A percentile compares a stretch with the other conserved stretches of the same genome.
Evolutionary conservation across 2,329 filamentous ascomycete genomes (phyloP).

Genomic region (Xylariaceae sp.): DNA sequence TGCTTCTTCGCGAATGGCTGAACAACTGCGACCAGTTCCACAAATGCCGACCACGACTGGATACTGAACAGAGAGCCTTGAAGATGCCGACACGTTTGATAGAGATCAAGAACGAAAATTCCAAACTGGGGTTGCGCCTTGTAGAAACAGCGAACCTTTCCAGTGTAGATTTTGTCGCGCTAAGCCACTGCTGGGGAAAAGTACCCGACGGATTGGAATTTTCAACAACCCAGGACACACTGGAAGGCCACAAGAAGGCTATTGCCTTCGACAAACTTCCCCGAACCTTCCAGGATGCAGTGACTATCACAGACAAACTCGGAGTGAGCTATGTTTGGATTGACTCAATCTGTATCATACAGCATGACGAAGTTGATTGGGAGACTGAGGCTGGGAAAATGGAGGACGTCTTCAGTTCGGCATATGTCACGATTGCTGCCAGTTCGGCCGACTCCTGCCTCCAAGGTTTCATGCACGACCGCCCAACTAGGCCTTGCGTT

Average conservation of each 20-base stretch:
- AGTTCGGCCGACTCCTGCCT: conserved; percentile 5
- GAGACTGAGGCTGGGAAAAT: conserved; percentile 12
- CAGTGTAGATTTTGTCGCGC: not conserved
- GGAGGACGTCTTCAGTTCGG: conserved; percentile 12
- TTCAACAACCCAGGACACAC: not conserved
- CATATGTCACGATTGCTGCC: conserved; percentile 15
- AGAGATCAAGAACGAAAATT: not conserved
- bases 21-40: conserved; percentile 11
- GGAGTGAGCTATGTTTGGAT: conserved; percentile 7
- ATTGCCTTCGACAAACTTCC: not conserved
- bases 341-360: conserved; percentile 4
- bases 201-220: not conserved
- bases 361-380: conserved; percentile 8
- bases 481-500: conserved; percentile 1
- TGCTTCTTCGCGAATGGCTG: conserved; percentile 12
- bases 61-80: not conserved
- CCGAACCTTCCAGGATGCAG: not conserved
- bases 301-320: not conserved
- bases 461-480: conserved; percentile 7
- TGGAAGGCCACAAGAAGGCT: not conserved
- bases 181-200: not conserved
- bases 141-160: not conserved
- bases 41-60: not conserved
- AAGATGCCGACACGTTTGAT: not conserved
- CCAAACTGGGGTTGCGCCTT: not conserved